Conservation (phyloP, 345 rosid genomes). For the Populus euphratica region DNA sequence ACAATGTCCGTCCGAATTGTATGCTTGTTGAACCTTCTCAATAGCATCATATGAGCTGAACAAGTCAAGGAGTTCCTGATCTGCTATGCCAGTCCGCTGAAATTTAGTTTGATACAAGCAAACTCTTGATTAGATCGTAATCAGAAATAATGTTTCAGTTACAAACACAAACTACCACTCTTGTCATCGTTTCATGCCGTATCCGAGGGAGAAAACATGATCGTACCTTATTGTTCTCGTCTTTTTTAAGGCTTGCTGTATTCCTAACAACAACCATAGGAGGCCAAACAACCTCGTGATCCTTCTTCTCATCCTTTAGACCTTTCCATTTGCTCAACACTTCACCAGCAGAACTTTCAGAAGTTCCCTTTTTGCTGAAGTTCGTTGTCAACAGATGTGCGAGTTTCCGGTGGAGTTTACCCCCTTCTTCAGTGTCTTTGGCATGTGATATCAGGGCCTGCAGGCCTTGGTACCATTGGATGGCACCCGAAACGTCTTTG, state of each 20-base stretch:
- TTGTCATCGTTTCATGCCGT: neutral
- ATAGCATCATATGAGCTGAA: constrained; percentile 51
- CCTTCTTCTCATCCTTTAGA: constrained; percentile 50
- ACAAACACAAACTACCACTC: neutral
- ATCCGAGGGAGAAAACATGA: neutral
- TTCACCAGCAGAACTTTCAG: constrained; percentile 52
- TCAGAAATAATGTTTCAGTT: neutral
- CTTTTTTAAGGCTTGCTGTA: constrained; percentile 46
- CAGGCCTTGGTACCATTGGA: constrained; percentile 67
- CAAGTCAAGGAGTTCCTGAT: constrained; percentile 64
- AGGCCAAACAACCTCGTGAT: constrained; percentile 80
- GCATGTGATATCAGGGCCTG: constrained; percentile 78
- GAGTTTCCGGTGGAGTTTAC: constrained; percentile 69
- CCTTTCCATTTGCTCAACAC: constrained; percentile 70
- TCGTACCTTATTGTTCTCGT: constrained; percentile 64
- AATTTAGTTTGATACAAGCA: constrained; percentile 9
- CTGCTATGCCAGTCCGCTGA: constrained; percentile 82
- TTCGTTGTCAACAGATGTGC: constrained; percentile 62
- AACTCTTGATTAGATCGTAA: neutral
- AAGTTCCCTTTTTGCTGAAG: constrained; percentile 47
- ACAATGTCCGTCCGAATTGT: constrained; percentile 73
- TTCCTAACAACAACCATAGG: constrained; percentile 85
- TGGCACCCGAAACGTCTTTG: constrained; percentile 67
- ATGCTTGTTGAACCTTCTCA: constrained; percentile 65
- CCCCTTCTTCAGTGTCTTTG: constrained; percentile 51